These are phyloP conservation scores for Ogataea degrootiae DNA, from an alignment of 805 yeast species.

Conservation along the genomic window DNA sequence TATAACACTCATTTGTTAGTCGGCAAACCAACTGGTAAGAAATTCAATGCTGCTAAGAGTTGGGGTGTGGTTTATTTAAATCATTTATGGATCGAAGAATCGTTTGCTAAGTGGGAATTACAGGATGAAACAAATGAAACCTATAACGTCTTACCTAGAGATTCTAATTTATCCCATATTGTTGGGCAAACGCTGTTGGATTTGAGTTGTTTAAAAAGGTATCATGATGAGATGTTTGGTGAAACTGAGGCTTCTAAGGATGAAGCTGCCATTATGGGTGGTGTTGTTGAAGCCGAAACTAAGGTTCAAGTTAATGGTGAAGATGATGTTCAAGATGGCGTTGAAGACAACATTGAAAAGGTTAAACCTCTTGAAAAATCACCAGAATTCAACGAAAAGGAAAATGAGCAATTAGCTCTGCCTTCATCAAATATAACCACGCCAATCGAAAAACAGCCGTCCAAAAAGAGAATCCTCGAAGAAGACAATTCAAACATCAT, in stretches of 20 bases:
- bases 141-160: conserved; percentile 41
- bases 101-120: conserved; percentile 57
- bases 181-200: conserved; percentile 48
- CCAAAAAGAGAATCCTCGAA: neutral
- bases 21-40: conserved; percentile 63
- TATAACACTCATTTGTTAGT: conserved; percentile 71
- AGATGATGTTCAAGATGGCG: neutral
- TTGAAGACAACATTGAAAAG: neutral
- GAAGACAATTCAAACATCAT: neutral
- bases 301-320: neutral
- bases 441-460: neutral
- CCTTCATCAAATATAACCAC: no score
- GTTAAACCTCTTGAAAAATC: no score
- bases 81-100: conserved; percentile 86
- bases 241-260: neutral
- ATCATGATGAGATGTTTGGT: conserved; percentile 24
- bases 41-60: conserved; percentile 64
- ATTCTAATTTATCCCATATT: conserved; percentile 37
- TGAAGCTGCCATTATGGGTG: neutral
- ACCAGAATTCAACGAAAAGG: no score
- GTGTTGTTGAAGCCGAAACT: neutral
- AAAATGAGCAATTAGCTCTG: no score
- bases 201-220: conserved; percentile 35
- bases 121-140: conserved; percentile 42
- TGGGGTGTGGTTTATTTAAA: conserved; percentile 70